Conservation (phyloP, 2,329 filamentous ascomycete genomes). For the Mollisia scopiformis region DNA sequence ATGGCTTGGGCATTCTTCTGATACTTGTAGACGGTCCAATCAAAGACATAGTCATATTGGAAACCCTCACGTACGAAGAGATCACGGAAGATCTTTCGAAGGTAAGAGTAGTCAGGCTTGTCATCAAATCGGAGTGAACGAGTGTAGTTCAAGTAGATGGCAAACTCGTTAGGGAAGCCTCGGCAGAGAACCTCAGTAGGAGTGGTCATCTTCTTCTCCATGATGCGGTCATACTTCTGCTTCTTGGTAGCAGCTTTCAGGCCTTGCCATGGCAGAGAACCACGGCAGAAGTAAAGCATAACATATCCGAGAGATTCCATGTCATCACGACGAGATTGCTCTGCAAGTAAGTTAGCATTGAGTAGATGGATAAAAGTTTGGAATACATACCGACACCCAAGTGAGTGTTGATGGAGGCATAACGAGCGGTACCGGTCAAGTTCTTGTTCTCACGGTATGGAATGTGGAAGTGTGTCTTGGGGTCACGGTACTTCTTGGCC, state of each 20-base stretch:
- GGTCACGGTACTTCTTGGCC: conserved; percentile 99
- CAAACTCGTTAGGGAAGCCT: conserved; percentile 98
- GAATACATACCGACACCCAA: conserved; percentile 78
- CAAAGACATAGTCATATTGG: conserved; percentile 99
- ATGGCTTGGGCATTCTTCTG: conserved; percentile 98
- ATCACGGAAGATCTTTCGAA: conserved; percentile 99
- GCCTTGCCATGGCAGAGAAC: conserved; percentile 97
- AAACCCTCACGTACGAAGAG: conserved; percentile 98
- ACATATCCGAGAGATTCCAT: conserved; percentile 99
- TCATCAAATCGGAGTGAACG: conserved; percentile 98
- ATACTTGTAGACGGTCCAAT: conserved; percentile 99
- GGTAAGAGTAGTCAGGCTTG: conserved; percentile 99
- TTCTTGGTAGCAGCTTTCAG: conserved; percentile 99
- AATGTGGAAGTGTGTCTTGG: conserved; percentile 99
- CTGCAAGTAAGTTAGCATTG: conserved; percentile 48
- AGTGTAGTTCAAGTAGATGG: conserved; percentile 99
- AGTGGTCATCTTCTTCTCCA: conserved; percentile 99
- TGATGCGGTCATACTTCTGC: conserved; percentile 99
- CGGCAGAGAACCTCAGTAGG: conserved; percentile 98
- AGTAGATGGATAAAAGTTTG: neutral
- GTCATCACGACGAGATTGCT: conserved; percentile 98
- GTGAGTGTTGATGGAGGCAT: conserved; percentile 98
- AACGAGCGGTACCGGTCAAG: conserved; percentile 96
- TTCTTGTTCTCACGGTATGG: conserved; percentile 99
- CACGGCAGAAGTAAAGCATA: conserved; percentile 99